Conservation (phyloP, 176 grass and related monocot genomes). For the Puccinellia tenuiflora region DNA sequence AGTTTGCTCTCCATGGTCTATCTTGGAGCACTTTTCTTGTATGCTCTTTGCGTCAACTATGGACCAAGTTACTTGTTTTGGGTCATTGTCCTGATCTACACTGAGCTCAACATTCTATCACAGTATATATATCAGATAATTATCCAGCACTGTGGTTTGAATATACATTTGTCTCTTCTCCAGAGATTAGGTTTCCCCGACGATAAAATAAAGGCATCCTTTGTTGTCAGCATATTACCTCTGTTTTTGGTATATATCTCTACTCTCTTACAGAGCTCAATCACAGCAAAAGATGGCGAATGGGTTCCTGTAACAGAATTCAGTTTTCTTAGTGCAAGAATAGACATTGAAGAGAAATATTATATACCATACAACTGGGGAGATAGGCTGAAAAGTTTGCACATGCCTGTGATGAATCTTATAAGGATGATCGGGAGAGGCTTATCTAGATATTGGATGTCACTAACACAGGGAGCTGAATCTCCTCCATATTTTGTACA, state of each 20-base stretch:
- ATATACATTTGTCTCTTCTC: conserved; percentile 59
- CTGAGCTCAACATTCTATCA: conserved; percentile 83
- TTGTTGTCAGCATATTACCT: conserved; percentile 86
- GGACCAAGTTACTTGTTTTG: conserved; percentile 91
- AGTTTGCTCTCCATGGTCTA: conserved; percentile 97
- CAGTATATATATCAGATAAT: conserved; percentile 98
- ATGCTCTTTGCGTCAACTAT: conserved; percentile 96
- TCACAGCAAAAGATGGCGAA: conserved; percentile 95
- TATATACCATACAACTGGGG: conserved; percentile 35
- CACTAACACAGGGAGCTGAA: conserved; percentile 87
- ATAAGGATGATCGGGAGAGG: conserved; percentile 54
- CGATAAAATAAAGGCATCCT: conserved; percentile 85
- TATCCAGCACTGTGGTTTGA: conserved; percentile 95
- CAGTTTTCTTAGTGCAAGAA: conserved; percentile 62
- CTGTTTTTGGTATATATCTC: conserved; percentile 95
- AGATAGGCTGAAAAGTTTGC: conserved; percentile 43
- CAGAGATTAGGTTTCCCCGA: conserved; percentile 90
- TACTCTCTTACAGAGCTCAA: conserved; percentile 90
- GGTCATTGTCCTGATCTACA: conserved; percentile 95
- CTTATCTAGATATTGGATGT: conserved; percentile 89
- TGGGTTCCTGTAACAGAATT: conserved; percentile 92
- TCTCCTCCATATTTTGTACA: conserved; percentile 97
- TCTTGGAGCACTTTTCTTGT: conserved; percentile 88
- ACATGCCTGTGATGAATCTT: conserved; percentile 56
- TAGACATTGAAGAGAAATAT: conserved; percentile 52